Evolutionary conservation across 2,329 filamentous ascomycete genomes (phyloP).

Genomic region (Fusarium circinatum): DNA sequence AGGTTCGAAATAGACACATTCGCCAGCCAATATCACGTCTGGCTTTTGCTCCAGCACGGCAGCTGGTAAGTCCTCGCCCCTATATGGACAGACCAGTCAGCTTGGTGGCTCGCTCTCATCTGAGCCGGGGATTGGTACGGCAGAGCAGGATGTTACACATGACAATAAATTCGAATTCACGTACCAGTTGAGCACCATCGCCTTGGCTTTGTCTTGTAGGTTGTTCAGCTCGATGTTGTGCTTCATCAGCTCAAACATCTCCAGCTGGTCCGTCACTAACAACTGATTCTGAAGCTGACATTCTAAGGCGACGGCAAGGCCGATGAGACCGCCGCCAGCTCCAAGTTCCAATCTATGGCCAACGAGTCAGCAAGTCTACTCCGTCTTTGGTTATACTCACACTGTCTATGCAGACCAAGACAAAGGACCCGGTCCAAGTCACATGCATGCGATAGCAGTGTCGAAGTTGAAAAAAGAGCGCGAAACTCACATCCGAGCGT

Average conservation of each 20-base stretch:
- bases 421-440: constrained; percentile 5
- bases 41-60: constrained; percentile 68
- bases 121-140: not conserved
- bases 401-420: constrained; percentile 12
- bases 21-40: constrained; percentile 89
- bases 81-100: constrained; percentile 46
- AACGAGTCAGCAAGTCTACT: constrained; percentile 36
- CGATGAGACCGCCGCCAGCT: constrained; percentile 89
- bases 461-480: constrained; percentile 2
- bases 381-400: constrained; percentile 4
- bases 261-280: constrained; percentile 85
- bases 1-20: constrained; percentile 97
- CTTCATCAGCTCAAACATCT: constrained; percentile 87
- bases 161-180: constrained; percentile 43
- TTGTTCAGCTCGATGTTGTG: constrained; percentile 87
- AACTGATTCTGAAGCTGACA: constrained; percentile 66
- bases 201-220: constrained; percentile 70
- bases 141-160: constrained; percentile 38
- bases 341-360: constrained; percentile 83
- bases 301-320: constrained; percentile 68
- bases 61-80: constrained; percentile 69
- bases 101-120: constrained; percentile 10
- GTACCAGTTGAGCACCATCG: constrained; percentile 84
- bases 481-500: constrained; percentile 73
- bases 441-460: constrained; percentile 7